Evolutionary conservation across 1,284 basidiomycete species (phyloP).

Genomic region (Trichosporon ovoides): DNA sequence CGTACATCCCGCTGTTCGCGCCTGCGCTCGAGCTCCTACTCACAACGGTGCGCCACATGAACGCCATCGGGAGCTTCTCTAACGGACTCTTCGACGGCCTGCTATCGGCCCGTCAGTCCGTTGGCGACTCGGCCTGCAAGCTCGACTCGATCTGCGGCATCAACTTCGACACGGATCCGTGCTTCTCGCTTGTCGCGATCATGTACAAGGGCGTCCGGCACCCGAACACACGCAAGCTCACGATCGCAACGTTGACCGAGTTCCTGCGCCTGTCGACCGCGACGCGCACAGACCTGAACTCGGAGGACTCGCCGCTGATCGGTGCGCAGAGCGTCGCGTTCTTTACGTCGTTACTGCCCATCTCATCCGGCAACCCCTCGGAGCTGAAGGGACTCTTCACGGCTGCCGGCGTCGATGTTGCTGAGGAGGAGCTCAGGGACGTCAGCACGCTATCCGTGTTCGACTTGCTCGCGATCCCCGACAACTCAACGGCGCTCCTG

Average conservation of each 20-base stretch:
- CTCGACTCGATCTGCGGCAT: constrained; percentile 68
- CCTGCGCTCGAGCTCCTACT: constrained; percentile 64
- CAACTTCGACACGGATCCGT: constrained; percentile 72
- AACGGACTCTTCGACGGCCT: constrained; percentile 54
- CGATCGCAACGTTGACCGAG: constrained; percentile 31
- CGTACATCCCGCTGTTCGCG: constrained; percentile 65
- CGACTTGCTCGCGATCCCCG: constrained; percentile 49
- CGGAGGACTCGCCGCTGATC: constrained; percentile 44
- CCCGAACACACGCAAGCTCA: constrained; percentile 54
- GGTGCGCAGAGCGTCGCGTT: constrained; percentile 66
- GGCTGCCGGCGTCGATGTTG: constrained; percentile 57
- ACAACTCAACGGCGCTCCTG: constrained; percentile 64
- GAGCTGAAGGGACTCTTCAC: constrained; percentile 59
- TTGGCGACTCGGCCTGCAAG: constrained; percentile 66
- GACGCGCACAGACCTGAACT: constrained; percentile 46
- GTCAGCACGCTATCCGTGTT: constrained; percentile 54
- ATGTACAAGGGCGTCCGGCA: constrained; percentile 81
- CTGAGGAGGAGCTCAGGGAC: constrained; percentile 52
- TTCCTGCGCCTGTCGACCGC: constrained; percentile 56
- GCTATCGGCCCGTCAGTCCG: constrained; percentile 59
- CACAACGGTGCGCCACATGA: constrained; percentile 50
- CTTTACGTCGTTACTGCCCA: constrained; percentile 71
- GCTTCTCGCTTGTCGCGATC: constrained; percentile 71
- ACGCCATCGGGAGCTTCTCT: constrained; percentile 51
- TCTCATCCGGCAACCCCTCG: constrained; percentile 55